Evolutionary conservation across 495 filamentous ascomycete genomes (phyloP).

Genomic region (Penicillium parvum): DNA sequence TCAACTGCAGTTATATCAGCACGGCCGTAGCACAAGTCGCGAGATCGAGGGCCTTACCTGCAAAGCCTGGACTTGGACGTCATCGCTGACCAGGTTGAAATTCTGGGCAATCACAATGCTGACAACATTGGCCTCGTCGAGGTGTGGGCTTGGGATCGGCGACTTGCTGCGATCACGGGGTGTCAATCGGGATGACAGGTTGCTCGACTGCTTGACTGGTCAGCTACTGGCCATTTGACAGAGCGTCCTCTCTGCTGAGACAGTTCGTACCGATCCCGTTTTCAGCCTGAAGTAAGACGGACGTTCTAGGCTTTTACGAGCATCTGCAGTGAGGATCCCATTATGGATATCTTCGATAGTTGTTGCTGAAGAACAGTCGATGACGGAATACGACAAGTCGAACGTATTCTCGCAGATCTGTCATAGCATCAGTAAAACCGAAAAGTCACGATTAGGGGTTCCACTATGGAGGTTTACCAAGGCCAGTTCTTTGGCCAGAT

Average conservation of each 20-base stretch:
- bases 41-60: conserved; percentile 46
- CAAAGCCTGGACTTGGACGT: conserved; percentile 82
- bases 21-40: neutral
- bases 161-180: conserved; percentile 21
- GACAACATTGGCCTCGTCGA: conserved; percentile 52
- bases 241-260: neutral
- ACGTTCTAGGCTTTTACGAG: conserved; percentile 16
- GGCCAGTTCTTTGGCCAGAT: conserved; percentile 66
- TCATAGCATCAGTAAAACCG: conserved; percentile 1
- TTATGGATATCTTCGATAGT: conserved; percentile 76
- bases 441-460: neutral
- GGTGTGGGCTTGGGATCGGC: conserved; percentile 5
- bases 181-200: conserved; percentile 16
- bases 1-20: conserved; percentile 52
- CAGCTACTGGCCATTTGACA: neutral
- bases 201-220: conserved; percentile 22
- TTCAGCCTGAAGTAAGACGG: conserved; percentile 17
- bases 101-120: conserved; percentile 80
- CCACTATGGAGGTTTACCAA: conserved; percentile 43
- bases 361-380: conserved; percentile 67
- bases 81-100: conserved; percentile 61
- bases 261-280: conserved; percentile 19
- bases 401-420: conserved; percentile 69
- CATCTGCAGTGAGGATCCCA: conserved; percentile 51
- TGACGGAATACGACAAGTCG: conserved; percentile 57